Base-by-base conservation (phyloP, 2,329 filamentous ascomycete species). In the Aureobasidium sp. region DNA sequence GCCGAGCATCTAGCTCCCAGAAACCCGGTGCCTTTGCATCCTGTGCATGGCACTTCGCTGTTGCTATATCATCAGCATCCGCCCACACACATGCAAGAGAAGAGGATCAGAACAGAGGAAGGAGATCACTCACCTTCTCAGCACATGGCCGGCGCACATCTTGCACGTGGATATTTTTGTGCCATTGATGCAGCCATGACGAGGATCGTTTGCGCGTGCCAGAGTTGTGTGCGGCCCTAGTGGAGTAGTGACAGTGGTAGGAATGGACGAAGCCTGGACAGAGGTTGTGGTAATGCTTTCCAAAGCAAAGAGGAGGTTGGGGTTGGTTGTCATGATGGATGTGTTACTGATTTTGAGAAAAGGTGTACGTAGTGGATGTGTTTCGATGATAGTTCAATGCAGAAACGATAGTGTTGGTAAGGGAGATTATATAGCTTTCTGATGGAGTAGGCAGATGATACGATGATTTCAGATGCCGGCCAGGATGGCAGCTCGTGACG, bases 11-110 rank as follows among this genome's bases (percentile, higher is more conserved):
- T 51, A 10, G 15, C 36, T 20, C 37, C 46, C 26, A 27, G 6
- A n/a, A 60, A 50, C 8, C 57, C 57, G 17, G 23, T 60, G 10
- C 57, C 57, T 26, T 51, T 60, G 37, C 57, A 60, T 10, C 46
- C 57, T 7, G 34, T 37, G 15, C 57, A 60, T 7, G 34, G 10
- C 4, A 20, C 27, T 34, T 51, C 34, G 17, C 57, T 60, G 26
- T n/a, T 23, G 7, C 12, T 9, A 1, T 13, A 8, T n/a, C 3
- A 12, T 57, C 23, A 42, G 39, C 27, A 44, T 44, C 7, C 36
- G 29, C 1, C 12, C 9, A 20, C 17, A 15, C 48, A 55, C 6
- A 26, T 55, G 51, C 2, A 10, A 42, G 3, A n/a, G 23, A 42
- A 1, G 15, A 56, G 9, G 17, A 13, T 8, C 3, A 13, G 23